A percentile compares a stretch with the other conserved stretches of the same genome.
phyloP scores from a whole-genome alignment of 192 early-diverging fungal species.

The Chytriomyces sp. region DNA sequence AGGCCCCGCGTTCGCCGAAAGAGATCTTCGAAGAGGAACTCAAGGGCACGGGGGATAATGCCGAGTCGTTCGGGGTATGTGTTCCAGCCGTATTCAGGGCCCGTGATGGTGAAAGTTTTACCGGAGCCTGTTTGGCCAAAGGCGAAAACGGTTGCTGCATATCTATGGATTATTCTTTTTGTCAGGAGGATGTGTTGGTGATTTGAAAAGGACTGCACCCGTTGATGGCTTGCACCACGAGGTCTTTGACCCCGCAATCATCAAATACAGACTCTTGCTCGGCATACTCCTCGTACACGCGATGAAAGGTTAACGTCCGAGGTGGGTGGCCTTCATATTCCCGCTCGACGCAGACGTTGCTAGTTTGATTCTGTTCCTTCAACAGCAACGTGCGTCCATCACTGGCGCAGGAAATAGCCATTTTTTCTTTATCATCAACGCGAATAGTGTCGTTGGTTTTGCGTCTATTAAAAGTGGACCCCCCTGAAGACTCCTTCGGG shows the following conservation, averaged over 20 bases:
- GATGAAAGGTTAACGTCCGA: conserved; percentile 43
- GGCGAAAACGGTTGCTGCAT: conserved; percentile 57
- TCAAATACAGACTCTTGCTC: conserved; percentile 49
- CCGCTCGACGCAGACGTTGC: neutral
- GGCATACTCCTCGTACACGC: conserved; percentile 37
- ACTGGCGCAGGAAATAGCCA: conserved; percentile 2
- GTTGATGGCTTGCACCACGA: conserved; percentile 46
- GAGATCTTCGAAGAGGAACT: conserved; percentile 43
- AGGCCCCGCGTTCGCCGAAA: neutral
- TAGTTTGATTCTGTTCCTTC: neutral
- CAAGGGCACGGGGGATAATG: conserved; percentile 50
- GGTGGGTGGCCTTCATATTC: conserved; percentile 21
- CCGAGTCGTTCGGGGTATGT: conserved; percentile 26
- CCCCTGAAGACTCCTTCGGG: neutral
- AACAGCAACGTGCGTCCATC: conserved; percentile 7
- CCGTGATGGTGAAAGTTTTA: conserved; percentile 64
- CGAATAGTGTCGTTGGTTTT: neutral
- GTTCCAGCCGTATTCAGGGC: conserved; percentile 40
- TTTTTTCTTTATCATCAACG: neutral
- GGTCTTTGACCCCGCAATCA: conserved; percentile 46
- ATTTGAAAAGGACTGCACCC: conserved; percentile 35
- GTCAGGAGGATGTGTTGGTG: neutral
- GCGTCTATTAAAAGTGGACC: neutral
- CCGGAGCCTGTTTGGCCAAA: conserved; percentile 63
- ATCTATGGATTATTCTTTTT: conserved; percentile 24